Conservation (phyloP, 1,139 yeast species). For the Kodamaea anthophila region DNA sequence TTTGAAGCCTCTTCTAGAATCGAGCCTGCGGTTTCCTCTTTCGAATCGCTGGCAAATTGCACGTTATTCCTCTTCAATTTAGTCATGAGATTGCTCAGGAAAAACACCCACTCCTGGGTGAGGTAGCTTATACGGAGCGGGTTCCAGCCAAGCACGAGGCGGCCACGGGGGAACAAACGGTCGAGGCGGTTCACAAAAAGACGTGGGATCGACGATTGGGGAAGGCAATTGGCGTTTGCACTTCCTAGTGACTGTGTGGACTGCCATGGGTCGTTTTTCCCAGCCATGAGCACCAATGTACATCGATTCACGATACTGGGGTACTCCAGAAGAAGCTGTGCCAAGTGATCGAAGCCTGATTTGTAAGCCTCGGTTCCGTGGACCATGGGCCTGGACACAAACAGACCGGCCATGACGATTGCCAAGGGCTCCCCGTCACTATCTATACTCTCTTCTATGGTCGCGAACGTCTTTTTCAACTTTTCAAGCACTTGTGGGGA, state of each 20-base stretch:
- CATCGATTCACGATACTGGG: conserved; percentile 27
- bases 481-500: conserved; percentile 46
- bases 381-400: conserved; percentile 57
- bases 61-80: conserved; percentile 68
- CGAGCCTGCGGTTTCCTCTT: conserved; percentile 14
- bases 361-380: conserved; percentile 56
- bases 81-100: conserved; percentile 66
- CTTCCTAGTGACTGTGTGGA: conserved; percentile 62
- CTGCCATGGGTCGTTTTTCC: conserved; percentile 92
- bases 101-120: conserved; percentile 73
- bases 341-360: conserved; percentile 65
- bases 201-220: conserved; percentile 64
- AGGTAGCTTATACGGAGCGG: conserved; percentile 75
- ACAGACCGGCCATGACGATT: conserved; percentile 48
- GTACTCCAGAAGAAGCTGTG: conserved; percentile 39
- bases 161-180: conserved; percentile 56
- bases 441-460: conserved; percentile 38
- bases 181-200: conserved; percentile 64
- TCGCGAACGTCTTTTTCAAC: conserved; percentile 50
- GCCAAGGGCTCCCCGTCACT: conserved; percentile 56
- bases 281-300: conserved; percentile 70
- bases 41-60: conserved; percentile 39
- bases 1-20: conserved; percentile 12
- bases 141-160: conserved; percentile 54
- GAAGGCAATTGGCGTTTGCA: conserved; percentile 56